These are phyloP conservation scores for Biscutella laevigata DNA, from an alignment of 441 rosid species.

Conservation along the genomic window DNA sequence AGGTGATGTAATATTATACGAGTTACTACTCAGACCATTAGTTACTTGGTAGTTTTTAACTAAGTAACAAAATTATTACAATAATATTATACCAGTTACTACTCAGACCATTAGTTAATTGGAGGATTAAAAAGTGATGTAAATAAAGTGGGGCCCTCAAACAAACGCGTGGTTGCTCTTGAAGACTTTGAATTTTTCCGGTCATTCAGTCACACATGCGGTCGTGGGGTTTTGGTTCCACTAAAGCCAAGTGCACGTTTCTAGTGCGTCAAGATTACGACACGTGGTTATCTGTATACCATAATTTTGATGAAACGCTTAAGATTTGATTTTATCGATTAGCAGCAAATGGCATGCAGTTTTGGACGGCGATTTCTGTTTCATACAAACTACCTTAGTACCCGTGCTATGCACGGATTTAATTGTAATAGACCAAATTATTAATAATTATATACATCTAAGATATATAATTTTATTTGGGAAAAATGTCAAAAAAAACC, in stretches of 20 bases:
- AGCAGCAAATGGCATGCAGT: neutral
- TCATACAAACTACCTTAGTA: too few relatives aligned
- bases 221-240: conserved; percentile 18
- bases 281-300: neutral
- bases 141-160: neutral
- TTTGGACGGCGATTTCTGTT: conserved; percentile 10
- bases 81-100: too few relatives aligned
- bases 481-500: too few relatives aligned
- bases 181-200: conserved; percentile 15
- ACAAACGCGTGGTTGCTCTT: conserved; percentile 23
- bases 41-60: too few relatives aligned
- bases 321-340: neutral
- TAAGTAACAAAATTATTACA: too few relatives aligned
- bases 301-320: conserved; percentile 6
- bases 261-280: neutral
- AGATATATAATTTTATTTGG: too few relatives aligned
- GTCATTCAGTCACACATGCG: conserved; percentile 9
- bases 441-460: too few relatives aligned
- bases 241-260: conserved; percentile 12
- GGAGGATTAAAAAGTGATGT: neutral
- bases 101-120: neutral
- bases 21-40: too few relatives aligned
- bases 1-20: too few relatives aligned
- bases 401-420: too few relatives aligned
- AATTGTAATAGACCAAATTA: too few relatives aligned